Evolutionary conservation across 2,329 filamentous ascomycete species (phyloP).

Genomic region (Atkinsonella texensis): DNA sequence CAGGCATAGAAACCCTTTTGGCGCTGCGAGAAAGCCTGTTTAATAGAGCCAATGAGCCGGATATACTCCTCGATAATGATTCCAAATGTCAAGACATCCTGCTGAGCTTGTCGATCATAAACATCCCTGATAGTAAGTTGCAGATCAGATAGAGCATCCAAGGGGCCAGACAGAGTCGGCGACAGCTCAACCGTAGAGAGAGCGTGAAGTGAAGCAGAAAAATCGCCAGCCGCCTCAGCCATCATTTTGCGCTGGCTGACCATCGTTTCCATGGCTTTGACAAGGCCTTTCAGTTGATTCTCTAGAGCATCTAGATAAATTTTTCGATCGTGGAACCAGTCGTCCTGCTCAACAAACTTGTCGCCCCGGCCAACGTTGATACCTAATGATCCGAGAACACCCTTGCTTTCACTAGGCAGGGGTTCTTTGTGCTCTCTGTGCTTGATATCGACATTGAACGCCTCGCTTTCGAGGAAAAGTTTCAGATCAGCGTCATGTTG

Average conservation of each 20-base stretch:
- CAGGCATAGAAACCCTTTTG: constrained; percentile 94
- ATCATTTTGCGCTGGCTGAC: constrained; percentile 86
- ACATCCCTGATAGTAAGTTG: constrained; percentile 90
- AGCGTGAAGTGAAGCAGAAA: constrained; percentile 84
- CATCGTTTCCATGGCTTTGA: constrained; percentile 91
- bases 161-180: constrained; percentile 71
- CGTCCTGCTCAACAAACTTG: constrained; percentile 97
- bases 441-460: constrained; percentile 93
- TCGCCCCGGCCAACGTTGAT: constrained; percentile 62
- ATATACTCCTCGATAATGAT: constrained; percentile 99
- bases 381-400: constrained; percentile 77
- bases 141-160: constrained; percentile 85
- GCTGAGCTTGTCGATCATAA: constrained; percentile 92
- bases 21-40: constrained; percentile 81
- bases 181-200: constrained; percentile 89
- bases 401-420: constrained; percentile 79
- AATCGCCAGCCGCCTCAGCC: constrained; percentile 85
- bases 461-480: constrained; percentile 90
- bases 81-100: constrained; percentile 89
- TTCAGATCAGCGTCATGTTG: constrained; percentile 92
- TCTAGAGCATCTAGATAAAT: constrained; percentile 92
- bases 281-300: constrained; percentile 74
- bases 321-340: constrained; percentile 97
- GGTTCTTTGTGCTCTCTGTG: constrained; percentile 91
- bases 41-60: constrained; percentile 86